Evolutionary conservation across 2,329 filamentous ascomycete genomes (phyloP).

Genomic region (Shiraia bambusicola): DNA sequence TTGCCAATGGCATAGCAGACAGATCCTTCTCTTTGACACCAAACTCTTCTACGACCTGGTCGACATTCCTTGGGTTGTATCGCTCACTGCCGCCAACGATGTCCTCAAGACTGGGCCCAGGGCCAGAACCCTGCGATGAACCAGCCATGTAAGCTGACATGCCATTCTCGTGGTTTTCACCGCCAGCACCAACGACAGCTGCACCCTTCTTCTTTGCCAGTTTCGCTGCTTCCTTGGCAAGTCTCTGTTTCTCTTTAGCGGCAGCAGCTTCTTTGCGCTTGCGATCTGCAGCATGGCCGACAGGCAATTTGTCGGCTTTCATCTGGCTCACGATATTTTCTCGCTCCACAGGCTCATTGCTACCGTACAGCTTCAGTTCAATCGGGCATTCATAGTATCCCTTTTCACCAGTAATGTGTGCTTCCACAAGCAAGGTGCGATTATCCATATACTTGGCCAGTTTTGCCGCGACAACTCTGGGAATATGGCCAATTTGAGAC

Average conservation of each 20-base stretch:
- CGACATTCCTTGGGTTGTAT: slow-evolving; percentile 66
- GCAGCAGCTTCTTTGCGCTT: slow-evolving; percentile 57
- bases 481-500: slow-evolving; percentile 76
- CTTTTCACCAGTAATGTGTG: slow-evolving; percentile 66
- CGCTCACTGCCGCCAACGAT: slow-evolving; percentile 67
- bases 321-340: slow-evolving; percentile 61
- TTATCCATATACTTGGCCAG: slow-evolving; percentile 67
- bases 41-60: slow-evolving; percentile 67
- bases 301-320: slow-evolving; percentile 64
- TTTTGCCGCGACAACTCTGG: slow-evolving; percentile 66
- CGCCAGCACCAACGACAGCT: slow-evolving; percentile 30
- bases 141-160: slow-evolving; percentile 30
- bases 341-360: slow-evolving; percentile 56
- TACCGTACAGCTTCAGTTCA: slow-evolving; percentile 68
- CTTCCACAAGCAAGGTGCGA: slow-evolving; percentile 65
- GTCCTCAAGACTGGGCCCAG: slow-evolving; percentile 59
- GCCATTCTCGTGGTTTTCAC: slow-evolving; percentile 33
- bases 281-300: slow-evolving; percentile 40
- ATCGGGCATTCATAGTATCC: slow-evolving; percentile 72
- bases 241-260: slow-evolving; percentile 57
- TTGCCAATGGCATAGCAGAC: slow-evolving; percentile 69
- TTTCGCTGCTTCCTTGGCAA: slow-evolving; percentile 41
- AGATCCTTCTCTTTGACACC: slow-evolving; percentile 71
- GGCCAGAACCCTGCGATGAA: slow-evolving; percentile 27
- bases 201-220: slow-evolving; percentile 36